Base-by-base conservation (phyloP, 1,284 basidiomycete species). In the Sporisorium graminicola region DNA sequence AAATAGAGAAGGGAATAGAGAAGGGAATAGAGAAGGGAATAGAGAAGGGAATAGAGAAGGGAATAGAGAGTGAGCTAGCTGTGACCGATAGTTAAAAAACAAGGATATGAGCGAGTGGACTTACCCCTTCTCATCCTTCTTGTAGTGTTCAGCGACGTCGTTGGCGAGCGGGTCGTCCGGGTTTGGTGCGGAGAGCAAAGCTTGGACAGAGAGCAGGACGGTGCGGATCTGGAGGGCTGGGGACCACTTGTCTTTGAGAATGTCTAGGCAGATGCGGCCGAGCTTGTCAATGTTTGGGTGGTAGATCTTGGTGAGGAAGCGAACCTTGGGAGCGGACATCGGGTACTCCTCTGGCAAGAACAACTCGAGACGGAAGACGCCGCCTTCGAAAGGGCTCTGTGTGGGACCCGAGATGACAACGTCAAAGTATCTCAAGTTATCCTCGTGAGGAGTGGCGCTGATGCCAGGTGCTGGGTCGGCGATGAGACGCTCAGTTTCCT, bases 231-330 rank as follows among this genome's bases (percentile, higher is more conserved):
- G 97, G 24, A 99, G 89, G 0, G 96, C 96, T 12, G 96, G 96
- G 5, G 95, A 98, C 96, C 96, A 99, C 89, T 98, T 98, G 88
- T 99, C 96, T 89, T 98, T 98, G 83, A 98, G 88, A 82, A 99
- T 99, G 86, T 99, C 97, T 71, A 99, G 88, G 87, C 97, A 99
- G 87, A 99, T 99, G 26, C 96, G 90, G 29, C 96, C 96, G 46
- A 99, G 92, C 87, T 98, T 98, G 87, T 98, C 95, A 87, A 99
- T 99, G 87, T 99, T 99, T 40, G 97, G 97, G 87, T 99, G 97
- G 89, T 99, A 99, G 89, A 99, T 97, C 91, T 97, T 97, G 72
- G 96, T 98, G 79, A 98, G 88, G 89, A 99, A 99, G 75, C 97
- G 91, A 65, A 99, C 97, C 88, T 98, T 99, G 33, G 97, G 97